phyloP scores from a whole-genome alignment of 257 asterid genomes.

The Eustoma russellianum region DNA sequence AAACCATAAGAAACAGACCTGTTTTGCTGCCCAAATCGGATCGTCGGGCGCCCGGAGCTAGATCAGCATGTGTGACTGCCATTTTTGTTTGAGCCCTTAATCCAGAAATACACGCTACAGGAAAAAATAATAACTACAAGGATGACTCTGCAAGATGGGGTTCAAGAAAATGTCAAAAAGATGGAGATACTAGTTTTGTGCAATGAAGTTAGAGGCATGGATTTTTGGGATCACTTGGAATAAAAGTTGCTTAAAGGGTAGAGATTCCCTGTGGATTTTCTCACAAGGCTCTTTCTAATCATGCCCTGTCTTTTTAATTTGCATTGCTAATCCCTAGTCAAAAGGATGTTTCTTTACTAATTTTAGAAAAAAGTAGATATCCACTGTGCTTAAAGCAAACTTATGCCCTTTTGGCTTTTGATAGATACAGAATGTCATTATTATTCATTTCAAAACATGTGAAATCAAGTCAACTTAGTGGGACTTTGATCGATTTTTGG shows the following conservation, averaged over 20 bases:
- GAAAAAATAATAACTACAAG: background rate
- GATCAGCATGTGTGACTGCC: conserved; percentile 94
- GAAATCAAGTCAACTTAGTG: too few relatives aligned
- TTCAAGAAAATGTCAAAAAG: conserved; percentile 4
- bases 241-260: conserved; percentile 90
- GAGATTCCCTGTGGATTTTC: conserved; percentile 46
- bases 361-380: background rate
- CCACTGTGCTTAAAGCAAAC: conserved; percentile 4
- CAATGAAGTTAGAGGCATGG: conserved; percentile 12
- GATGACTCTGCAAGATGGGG: conserved; percentile 3
- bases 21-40: conserved; percentile 63
- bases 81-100: conserved; percentile 13
- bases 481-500: too few relatives aligned
- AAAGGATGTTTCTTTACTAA: conserved; percentile 8
- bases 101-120: too few relatives aligned
- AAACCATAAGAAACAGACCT: conserved; percentile 54
- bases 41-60: conserved; percentile 44
- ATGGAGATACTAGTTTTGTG: conserved; percentile 1
- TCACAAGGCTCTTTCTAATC: conserved; percentile 8
- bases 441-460: too few relatives aligned
- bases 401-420: too few relatives aligned
- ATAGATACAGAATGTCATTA: too few relatives aligned
- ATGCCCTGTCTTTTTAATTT: background rate
- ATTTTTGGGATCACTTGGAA: conserved; percentile 69
- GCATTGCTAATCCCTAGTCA: conserved; percentile 7